phyloP scores from a whole-genome alignment of 352 stramenopile species.

The Phytophthora syringae region DNA sequence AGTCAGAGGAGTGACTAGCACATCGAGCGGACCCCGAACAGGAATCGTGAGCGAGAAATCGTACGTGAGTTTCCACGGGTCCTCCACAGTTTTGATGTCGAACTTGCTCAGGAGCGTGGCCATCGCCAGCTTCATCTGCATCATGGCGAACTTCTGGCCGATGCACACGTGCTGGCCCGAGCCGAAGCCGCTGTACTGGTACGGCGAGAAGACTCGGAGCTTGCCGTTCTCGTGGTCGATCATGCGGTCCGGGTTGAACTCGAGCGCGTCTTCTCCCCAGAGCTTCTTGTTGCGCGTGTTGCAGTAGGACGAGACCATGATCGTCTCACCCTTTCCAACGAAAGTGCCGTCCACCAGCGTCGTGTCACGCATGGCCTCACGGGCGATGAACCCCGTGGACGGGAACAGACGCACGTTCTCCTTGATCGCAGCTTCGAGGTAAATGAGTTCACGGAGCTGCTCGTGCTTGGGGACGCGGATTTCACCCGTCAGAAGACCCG shows the following conservation, averaged over 20 bases:
- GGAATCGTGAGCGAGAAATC: conserved; percentile 49
- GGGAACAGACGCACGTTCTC: conserved; percentile 74
- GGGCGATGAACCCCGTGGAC: conserved; percentile 58
- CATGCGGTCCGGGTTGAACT: conserved; percentile 71
- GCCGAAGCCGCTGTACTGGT: conserved; percentile 49
- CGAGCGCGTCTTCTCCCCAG: conserved; percentile 56
- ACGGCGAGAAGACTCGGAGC: conserved; percentile 27
- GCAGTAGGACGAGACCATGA: conserved; percentile 34
- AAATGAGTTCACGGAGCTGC: conserved; percentile 57
- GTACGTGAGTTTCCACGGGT: conserved; percentile 54
- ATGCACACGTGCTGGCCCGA: conserved; percentile 60
- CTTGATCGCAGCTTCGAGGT: conserved; percentile 58
- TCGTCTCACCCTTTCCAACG: conserved; percentile 20
- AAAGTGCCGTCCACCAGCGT: too few relatives aligned
- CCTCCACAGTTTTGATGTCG: conserved; percentile 42
- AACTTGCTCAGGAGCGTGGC: conserved; percentile 58
- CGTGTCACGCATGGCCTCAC: conserved; percentile 42
- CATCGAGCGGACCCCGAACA: conserved; percentile 40
- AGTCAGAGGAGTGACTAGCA: conserved; percentile 20
- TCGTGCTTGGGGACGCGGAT: conserved; percentile 43
- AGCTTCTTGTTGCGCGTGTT: conserved; percentile 35
- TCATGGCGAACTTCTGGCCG: conserved; percentile 52
- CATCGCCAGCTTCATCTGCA: conserved; percentile 67
- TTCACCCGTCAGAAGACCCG: conserved; percentile 27
- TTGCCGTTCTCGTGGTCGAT: conserved; percentile 47